These are phyloP conservation scores for Myriangium duriaei DNA, from an alignment of 2,329 filamentous ascomycete genomes.

Conservation along the genomic window DNA sequence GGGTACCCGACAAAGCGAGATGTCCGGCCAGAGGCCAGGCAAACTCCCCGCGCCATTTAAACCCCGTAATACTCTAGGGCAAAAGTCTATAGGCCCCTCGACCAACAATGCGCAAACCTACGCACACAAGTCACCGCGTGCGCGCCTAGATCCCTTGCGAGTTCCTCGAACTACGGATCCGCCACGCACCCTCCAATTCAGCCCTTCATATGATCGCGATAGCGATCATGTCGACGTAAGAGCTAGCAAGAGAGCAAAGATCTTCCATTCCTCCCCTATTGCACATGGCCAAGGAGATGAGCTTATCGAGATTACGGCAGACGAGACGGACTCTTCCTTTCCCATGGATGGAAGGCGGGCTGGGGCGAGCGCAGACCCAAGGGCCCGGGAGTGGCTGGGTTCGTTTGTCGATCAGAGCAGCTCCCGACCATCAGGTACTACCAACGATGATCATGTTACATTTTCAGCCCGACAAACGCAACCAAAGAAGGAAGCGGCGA, in stretches of 20 bases:
- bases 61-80: background rate
- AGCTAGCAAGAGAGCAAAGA: slow-evolving; percentile 1
- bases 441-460: no score
- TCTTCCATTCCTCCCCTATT: slow-evolving; percentile 2
- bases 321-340: background rate
- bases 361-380: background rate
- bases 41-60: no score
- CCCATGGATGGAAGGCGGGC: slow-evolving; percentile 1
- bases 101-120: background rate
- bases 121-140: no score
- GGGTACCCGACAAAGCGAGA: no score
- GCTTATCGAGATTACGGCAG: background rate
- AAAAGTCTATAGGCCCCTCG: background rate
- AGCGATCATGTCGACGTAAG: background rate
- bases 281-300: background rate
- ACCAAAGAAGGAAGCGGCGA: no score
- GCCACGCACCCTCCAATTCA: background rate
- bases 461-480: no score
- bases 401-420: no score
- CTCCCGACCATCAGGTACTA: no score
- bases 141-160: no score
- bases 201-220: background rate
- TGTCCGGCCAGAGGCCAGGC: no score
- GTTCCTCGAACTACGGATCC: background rate
- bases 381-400: background rate